Percentiles rank a stretch among this genome's conserved stretches.
Conservation (phyloP, 2,329 filamentous ascomycete species). For the Tolypocladium paradoxum region DNA sequence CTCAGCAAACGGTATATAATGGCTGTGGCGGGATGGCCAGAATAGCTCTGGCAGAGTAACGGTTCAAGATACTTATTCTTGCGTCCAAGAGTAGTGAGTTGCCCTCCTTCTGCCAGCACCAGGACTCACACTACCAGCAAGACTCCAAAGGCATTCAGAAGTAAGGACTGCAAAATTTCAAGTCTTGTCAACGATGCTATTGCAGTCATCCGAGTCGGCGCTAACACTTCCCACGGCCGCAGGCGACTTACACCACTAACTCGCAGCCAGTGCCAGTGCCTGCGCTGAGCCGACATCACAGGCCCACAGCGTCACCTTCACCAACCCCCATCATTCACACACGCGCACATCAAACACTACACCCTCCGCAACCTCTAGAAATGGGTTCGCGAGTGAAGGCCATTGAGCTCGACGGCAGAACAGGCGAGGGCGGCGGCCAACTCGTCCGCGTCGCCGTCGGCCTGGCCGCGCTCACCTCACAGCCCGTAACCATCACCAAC, state of each 20-base stretch:
- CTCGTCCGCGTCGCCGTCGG: conserved; percentile 45
- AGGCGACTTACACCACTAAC: too few species aligned
- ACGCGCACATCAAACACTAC: neutral
- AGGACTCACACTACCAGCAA: too few species aligned
- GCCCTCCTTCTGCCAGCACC: neutral
- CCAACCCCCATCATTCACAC: too few species aligned
- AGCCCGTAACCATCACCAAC: conserved; percentile 40
- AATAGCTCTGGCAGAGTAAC: too few species aligned
- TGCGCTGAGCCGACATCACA: too few species aligned
- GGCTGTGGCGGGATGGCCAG: neutral
- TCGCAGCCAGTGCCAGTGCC: too few species aligned
- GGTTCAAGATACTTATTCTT: neutral
- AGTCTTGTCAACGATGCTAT: too few species aligned
- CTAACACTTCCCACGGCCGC: too few species aligned
- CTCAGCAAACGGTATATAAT: neutral
- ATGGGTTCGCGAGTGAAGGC: conserved; percentile 13
- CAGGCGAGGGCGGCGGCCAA: conserved; percentile 53
- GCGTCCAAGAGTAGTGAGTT: neutral
- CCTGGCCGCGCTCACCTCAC: conserved; percentile 43
- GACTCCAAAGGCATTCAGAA: too few species aligned
- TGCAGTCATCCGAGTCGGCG: too few species aligned
- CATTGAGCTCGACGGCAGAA: conserved; percentile 43
- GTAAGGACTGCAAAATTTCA: too few species aligned
- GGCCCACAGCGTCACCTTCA: too few species aligned
- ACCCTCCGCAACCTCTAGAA: neutral